A percentile compares a stretch with the other conserved stretches of the same genome.
These are phyloP conservation scores for Trifolium dubium DNA, from an alignment of 306 rosid species.

Conservation along the genomic window DNA sequence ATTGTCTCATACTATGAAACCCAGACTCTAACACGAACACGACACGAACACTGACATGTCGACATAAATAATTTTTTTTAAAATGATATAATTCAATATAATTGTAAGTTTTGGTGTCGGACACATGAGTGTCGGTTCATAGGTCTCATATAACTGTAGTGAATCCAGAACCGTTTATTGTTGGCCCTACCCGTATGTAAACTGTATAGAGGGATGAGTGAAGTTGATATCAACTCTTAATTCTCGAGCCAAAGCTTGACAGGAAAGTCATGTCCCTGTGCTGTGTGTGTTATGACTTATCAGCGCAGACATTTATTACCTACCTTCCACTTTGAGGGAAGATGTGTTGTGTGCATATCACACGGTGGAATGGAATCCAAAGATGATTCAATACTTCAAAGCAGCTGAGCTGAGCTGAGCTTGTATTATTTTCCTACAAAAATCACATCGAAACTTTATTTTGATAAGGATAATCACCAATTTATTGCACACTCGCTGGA, in stretches of 20 bases:
- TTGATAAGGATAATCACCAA: background rate
- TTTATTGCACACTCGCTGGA: slow-evolving; percentile 9
- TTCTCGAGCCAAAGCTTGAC: slow-evolving; percentile 35
- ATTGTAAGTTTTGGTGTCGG: no score
- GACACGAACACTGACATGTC: no score
- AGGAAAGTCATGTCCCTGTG: slow-evolving; percentile 40
- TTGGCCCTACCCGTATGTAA: no score
- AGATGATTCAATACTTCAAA: slow-evolving; percentile 22
- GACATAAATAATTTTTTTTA: no score
- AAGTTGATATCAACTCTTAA: background rate
- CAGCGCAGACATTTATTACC: slow-evolving; percentile 50
- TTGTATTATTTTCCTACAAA: background rate
- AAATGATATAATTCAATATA: no score
- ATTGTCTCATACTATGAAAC: no score
- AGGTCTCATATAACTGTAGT: no score
- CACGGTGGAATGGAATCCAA: slow-evolving; percentile 30
- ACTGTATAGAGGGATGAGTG: background rate
- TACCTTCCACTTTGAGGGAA: slow-evolving; percentile 12
- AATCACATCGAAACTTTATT: background rate
- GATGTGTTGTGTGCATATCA: slow-evolving; percentile 30
- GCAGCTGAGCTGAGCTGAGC: background rate
- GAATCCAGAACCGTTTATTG: no score
- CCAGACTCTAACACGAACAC: no score
- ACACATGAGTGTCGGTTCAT: no score
- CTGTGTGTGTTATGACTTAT: slow-evolving; percentile 38